Evolutionary conservation across 1,284 basidiomycete genomes (phyloP), one percentile per base, ranked within the genome.

Genomic region (Ustilago loliicola): DNA sequence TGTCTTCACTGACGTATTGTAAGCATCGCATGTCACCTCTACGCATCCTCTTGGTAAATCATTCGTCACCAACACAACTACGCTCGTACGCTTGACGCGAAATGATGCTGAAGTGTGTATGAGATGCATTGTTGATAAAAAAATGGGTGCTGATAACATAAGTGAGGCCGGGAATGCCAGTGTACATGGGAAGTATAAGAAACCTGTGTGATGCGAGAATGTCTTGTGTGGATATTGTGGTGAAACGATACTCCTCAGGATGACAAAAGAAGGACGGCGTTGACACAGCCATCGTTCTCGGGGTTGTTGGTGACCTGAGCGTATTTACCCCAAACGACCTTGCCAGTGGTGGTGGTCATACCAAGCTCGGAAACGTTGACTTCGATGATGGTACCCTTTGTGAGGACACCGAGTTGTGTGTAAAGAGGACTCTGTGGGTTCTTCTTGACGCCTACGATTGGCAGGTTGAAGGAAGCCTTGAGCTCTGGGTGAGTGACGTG

Each of bases 401-500:
- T 99, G 87, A 99, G 90, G 25, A 99, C 97, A 72, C 97, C 97
- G 25, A 96, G 91, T 65, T 90, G 88, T 13, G 89, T 89, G 86
- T 96, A 96, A 91, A 99, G 94, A 0, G 97, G 97, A 29, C 95
- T 98, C 86, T 99, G 96, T 15, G 97, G 97, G 86, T 99, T 99
- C 90, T 99, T 99, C 90, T 99, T 99, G 76, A 99, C 96, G 63
- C 94, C 95, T 52, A 99, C 90, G 81, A 99, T 99, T 76, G 97
- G 95, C 2, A 99, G 89, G 87, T 99, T 97, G 91, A 99, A 99
- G 0, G 97, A 99, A 10, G 96, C 96, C 88, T 98, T 98, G 66
- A 98, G 89, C 85, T 98, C 95, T 77, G 96, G 96, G 89, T 99
- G 97, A 11, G 97, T 99, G 21, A 99, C 95, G 84, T 99, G 98